Percentiles rank a stretch among this genome's conserved stretches.
Conservation (phyloP, 2,329 filamentous ascomycete genomes). For the Diplodia scrobiculata region DNA sequence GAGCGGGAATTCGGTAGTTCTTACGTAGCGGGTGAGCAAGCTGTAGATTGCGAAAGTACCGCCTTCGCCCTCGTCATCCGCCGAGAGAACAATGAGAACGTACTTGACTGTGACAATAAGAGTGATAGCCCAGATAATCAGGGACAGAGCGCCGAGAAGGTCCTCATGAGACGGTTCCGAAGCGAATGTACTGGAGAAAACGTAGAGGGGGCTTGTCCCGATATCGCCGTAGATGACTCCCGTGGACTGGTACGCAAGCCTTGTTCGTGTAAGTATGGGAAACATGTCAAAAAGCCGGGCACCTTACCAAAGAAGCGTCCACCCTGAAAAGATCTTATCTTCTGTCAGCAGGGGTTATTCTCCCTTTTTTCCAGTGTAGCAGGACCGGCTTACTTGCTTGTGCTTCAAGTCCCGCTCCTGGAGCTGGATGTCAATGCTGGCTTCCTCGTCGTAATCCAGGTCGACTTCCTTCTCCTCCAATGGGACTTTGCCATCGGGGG, state of each 20-base stretch:
- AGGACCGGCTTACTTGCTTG: slow-evolving; percentile 27
- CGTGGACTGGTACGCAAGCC: slow-evolving; percentile 65
- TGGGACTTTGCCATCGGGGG: not conserved
- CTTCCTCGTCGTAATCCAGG: slow-evolving; percentile 16
- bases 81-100: slow-evolving; percentile 64
- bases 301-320: slow-evolving; percentile 27
- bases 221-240: slow-evolving; percentile 73
- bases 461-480: slow-evolving; percentile 15
- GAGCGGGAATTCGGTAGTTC: slow-evolving; percentile 20
- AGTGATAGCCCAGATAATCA: slow-evolving; percentile 69
- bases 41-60: slow-evolving; percentile 70
- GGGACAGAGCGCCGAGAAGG: slow-evolving; percentile 65
- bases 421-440: slow-evolving; percentile 1
- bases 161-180: slow-evolving; percentile 59
- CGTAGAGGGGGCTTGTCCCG: slow-evolving; percentile 68
- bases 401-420: slow-evolving; percentile 29
- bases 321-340: slow-evolving; percentile 25
- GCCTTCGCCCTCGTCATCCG: slow-evolving; percentile 71
- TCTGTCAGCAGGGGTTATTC: not conserved
- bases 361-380: not conserved
- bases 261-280: slow-evolving; percentile 7
- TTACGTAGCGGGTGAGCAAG: slow-evolving; percentile 59
- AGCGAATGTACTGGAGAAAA: slow-evolving; percentile 68
- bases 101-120: slow-evolving; percentile 72
- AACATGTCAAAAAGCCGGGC: no score